Conservation (phyloP, 2,329 filamentous ascomycete species). For the Talaromyces sp. region DNA sequence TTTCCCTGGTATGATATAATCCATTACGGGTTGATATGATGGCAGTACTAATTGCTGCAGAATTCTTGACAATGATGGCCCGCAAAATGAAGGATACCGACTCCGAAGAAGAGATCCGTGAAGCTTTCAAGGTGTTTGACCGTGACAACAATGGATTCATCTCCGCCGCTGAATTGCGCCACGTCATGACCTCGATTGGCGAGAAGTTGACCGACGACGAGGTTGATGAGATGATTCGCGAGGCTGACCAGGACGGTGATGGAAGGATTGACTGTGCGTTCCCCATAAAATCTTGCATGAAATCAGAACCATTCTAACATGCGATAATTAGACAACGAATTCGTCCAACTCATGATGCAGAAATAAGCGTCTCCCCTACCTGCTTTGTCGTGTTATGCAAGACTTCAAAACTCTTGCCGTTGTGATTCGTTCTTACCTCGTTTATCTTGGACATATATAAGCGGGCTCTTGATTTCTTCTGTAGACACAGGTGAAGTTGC, state of each 20-base stretch:
- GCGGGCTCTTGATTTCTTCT: slow-evolving; percentile 11
- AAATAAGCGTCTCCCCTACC: slow-evolving; percentile 58
- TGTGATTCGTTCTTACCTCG: slow-evolving; percentile 26
- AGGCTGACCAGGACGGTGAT: slow-evolving; percentile 86
- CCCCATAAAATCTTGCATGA: not conserved
- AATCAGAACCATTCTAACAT: not conserved
- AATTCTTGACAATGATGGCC: slow-evolving; percentile 92
- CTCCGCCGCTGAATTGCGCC: slow-evolving; percentile 80
- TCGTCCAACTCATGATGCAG: slow-evolving; percentile 95
- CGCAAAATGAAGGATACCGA: slow-evolving; percentile 94
- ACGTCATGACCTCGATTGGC: slow-evolving; percentile 89
- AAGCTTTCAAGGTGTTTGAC: slow-evolving; percentile 88
- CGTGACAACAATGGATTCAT: slow-evolving; percentile 92
- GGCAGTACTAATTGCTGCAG: slow-evolving; percentile 46
- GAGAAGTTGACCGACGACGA: slow-evolving; percentile 90
- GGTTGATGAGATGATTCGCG: slow-evolving; percentile 90
- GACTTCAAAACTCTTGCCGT: slow-evolving; percentile 4
- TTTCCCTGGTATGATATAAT: slow-evolving; percentile 69
- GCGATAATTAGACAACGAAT: slow-evolving; percentile 71
- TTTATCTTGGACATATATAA: slow-evolving; percentile 19
- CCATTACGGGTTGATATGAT: not conserved
- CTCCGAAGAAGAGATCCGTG: slow-evolving; percentile 85
- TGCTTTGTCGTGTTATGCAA: slow-evolving; percentile 26
- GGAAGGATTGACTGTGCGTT: slow-evolving; percentile 77
- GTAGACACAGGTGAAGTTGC: slow-evolving; percentile 3